Evolutionary conservation across 192 early-diverging fungal genomes (phyloP), one percentile per base, ranked within the genome.

Genomic region (Podila verticillata): DNA sequence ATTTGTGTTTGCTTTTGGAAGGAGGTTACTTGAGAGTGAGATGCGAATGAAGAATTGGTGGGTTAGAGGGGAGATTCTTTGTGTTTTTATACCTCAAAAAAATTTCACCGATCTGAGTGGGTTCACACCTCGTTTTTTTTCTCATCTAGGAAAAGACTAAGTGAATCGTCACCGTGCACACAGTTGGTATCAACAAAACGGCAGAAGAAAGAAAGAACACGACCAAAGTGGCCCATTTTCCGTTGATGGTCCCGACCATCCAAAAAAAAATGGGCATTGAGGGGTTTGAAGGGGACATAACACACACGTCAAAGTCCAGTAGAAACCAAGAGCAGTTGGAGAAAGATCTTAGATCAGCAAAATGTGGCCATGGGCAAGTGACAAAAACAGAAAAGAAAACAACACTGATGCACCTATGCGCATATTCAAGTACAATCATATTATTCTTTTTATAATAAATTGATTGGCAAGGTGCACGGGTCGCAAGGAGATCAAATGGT

Each of bases 121-220:
- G 0, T 15, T 34, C 60, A 61, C 3, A 35, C 60, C 15, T 61
- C 20, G 57, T 34, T 61, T 61, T 61, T 61, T 61, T 44, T 61
- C 60, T 35, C 60, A 61, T 34, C 60, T 36, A 61, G 15, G 35
- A 20, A 34, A 12, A 24, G 60, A 61, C 60, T 20, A 34, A 36
- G 60, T 61, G 32, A 61, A 10, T 30, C 29, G 58, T 60, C 58
- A 34, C n/a, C 60, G n/a, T 61, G 60, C 29, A 61, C 60, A 61
- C 35, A n/a, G 4, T 24, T 61, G 60, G 35, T 4, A 34, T 39
- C 34, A 61, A 44, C 32, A 61, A 32, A 64, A 48, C 12, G 35
- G 24, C 39, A 48, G 20, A 63, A 48, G 44, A 47, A 39, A 30
- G 26, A 22, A 48, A 15, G 29, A 8, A 0, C n/a, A 26, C 63